A percentile compares a stretch with the other conserved stretches of the same genome.
phyloP scores from a whole-genome alignment of 805 yeast species.

The Sugiyamaella americana region DNA sequence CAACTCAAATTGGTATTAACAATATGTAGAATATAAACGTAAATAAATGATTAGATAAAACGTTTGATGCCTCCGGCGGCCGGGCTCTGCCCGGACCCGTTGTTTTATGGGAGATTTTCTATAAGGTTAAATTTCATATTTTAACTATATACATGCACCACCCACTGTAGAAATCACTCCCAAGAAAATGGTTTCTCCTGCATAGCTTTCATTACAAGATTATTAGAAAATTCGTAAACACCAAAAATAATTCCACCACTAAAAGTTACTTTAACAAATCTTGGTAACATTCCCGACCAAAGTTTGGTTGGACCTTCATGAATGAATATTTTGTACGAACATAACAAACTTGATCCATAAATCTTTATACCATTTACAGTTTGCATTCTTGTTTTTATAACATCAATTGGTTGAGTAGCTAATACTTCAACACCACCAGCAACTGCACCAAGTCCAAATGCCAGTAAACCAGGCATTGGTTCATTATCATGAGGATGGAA shows the following conservation, averaged over 20 bases:
- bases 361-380: conserved; percentile 38
- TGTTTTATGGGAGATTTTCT: too few relatives aligned
- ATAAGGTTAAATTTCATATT: too few relatives aligned
- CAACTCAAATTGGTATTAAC: conserved; percentile 31
- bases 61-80: too few relatives aligned
- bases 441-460: conserved; percentile 45
- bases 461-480: conserved; percentile 27
- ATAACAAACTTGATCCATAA: conserved; percentile 32
- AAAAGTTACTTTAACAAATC: conserved; percentile 62
- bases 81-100: too few relatives aligned
- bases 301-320: conserved; percentile 36
- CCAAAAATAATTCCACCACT: conserved; percentile 66
- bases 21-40: neutral
- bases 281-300: conserved; percentile 43
- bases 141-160: neutral
- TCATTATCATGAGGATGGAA: conserved; percentile 23
- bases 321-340: conserved; percentile 33
- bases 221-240: conserved; percentile 54
- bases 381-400: conserved; percentile 81
- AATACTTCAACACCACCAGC: conserved; percentile 70
- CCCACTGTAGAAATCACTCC: conserved; percentile 15
- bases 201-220: conserved; percentile 36
- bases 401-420: conserved; percentile 83
- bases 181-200: conserved; percentile 36
- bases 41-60: too few relatives aligned